These are phyloP conservation scores for Hemisphaericaspora xylanilytica DNA, from an alignment of 1,139 yeast genomes.

Conservation along the genomic window DNA sequence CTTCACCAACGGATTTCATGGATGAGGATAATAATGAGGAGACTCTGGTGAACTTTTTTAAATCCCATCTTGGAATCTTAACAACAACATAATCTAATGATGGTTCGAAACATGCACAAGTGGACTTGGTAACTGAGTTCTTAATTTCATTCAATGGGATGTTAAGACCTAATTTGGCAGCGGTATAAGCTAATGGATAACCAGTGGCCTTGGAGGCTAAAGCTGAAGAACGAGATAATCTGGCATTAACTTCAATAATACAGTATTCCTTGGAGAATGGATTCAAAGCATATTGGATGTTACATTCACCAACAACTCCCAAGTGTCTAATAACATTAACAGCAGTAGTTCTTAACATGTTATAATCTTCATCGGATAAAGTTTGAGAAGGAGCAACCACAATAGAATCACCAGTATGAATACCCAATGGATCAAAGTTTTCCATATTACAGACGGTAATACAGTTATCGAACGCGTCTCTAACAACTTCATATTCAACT, in stretches of 20 bases:
- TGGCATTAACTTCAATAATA: slow-evolving; percentile 96
- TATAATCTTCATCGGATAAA: slow-evolving; percentile 93
- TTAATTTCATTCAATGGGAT: slow-evolving; percentile 89
- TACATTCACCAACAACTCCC: slow-evolving; percentile 99
- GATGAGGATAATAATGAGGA: slow-evolving; percentile 85
- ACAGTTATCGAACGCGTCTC: slow-evolving; percentile 97
- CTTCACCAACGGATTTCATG: slow-evolving; percentile 99
- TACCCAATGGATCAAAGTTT: slow-evolving; percentile 97
- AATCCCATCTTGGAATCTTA: slow-evolving; percentile 99
- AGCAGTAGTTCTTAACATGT: slow-evolving; percentile 97
- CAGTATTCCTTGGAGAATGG: slow-evolving; percentile 95
- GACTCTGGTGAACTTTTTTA: slow-evolving; percentile 92
- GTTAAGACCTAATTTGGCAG: slow-evolving; percentile 94
- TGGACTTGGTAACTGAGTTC: slow-evolving; percentile 91
- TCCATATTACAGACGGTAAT: slow-evolving; percentile 99
- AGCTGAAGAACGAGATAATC: slow-evolving; percentile 97
- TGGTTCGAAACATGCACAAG: slow-evolving; percentile 97
- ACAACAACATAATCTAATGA: slow-evolving; percentile 96
- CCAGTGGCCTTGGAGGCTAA: slow-evolving; percentile 99
- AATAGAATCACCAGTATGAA: slow-evolving; percentile 98
- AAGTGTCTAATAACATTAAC: slow-evolving; percentile 95
- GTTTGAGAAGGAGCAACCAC: slow-evolving; percentile 99
- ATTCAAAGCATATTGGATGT: slow-evolving; percentile 94
- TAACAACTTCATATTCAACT: slow-evolving; percentile 97
- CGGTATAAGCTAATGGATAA: slow-evolving; percentile 96